These are phyloP conservation scores for Rubia balearica DNA, from an alignment of 305 asterid genomes.

Conservation along the genomic window DNA sequence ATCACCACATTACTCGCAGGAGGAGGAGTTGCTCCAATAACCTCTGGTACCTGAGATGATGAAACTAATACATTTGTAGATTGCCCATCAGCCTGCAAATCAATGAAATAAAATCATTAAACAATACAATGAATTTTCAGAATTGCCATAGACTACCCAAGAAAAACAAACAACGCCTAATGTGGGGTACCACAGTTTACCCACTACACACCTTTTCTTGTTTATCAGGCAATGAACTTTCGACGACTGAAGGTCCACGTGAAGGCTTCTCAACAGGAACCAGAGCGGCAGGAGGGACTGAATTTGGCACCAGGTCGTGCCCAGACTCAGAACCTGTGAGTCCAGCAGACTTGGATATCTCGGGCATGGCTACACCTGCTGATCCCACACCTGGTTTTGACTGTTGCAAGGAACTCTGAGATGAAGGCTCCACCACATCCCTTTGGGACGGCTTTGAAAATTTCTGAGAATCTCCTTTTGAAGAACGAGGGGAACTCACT, in stretches of 20 bases:
- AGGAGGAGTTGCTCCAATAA: slow-evolving; percentile 24
- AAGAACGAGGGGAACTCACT: slow-evolving; percentile 34
- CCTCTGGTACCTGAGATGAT: slow-evolving; percentile 37
- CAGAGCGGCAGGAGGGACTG: slow-evolving; percentile 20
- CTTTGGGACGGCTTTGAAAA: slow-evolving; percentile 33
- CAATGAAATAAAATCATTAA: slow-evolving; percentile 10
- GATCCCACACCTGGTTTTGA: slow-evolving; percentile 41
- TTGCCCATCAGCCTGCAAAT: slow-evolving; percentile 37
- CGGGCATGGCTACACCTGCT: slow-evolving; percentile 30
- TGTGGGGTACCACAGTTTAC: slow-evolving; percentile 20
- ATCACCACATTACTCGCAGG: slow-evolving; percentile 22
- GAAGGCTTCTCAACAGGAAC: slow-evolving; percentile 27
- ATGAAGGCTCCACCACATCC: slow-evolving; percentile 33
- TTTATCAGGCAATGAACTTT: slow-evolving; percentile 25
- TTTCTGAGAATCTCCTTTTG: slow-evolving; percentile 35
- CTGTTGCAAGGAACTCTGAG: slow-evolving; percentile 29
- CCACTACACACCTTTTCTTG: slow-evolving; percentile 27
- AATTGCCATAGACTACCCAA: slow-evolving; percentile 11
- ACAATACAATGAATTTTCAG: slow-evolving; percentile 17
- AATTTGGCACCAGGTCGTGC: slow-evolving; percentile 20
- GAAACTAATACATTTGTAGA: slow-evolving; percentile 30
- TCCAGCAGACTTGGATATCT: slow-evolving; percentile 18
- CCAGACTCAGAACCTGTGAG: slow-evolving; percentile 26
- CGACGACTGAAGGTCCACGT: slow-evolving; percentile 24
- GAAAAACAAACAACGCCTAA: slow-evolving; percentile 32